Percentiles rank a stretch among this genome's conserved stretches.
phyloP scores from a whole-genome alignment of 129 eudicot genomes.

The Saussurea involucrata region DNA sequence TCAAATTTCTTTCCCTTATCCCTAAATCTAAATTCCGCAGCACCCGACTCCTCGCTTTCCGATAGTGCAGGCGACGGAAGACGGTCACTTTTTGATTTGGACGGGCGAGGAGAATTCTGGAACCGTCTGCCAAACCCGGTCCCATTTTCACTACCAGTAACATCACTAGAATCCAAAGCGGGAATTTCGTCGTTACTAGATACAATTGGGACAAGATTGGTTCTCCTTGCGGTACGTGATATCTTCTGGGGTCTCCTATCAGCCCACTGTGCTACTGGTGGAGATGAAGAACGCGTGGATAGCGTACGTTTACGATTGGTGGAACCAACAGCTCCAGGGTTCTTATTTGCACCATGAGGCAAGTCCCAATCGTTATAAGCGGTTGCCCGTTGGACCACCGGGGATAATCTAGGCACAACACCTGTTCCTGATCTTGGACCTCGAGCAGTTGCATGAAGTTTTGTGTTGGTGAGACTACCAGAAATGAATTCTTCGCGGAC shows the following conservation, averaged over 20 bases:
- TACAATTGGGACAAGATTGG: slow-evolving; percentile 59
- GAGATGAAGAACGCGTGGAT: slow-evolving; percentile 69
- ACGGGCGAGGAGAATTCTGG: slow-evolving; percentile 55
- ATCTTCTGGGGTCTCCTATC: slow-evolving; percentile 80
- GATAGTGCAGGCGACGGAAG: slow-evolving; percentile 49
- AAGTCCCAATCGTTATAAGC: slow-evolving; percentile 58
- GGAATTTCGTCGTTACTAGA: slow-evolving; percentile 48
- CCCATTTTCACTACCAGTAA: slow-evolving; percentile 40
- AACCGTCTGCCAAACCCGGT: slow-evolving; percentile 35
- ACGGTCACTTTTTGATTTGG: slow-evolving; percentile 45
- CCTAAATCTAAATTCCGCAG: slow-evolving; percentile 61
- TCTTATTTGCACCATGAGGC: slow-evolving; percentile 53
- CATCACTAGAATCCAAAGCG: slow-evolving; percentile 36
- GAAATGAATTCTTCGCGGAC: slow-evolving; percentile 59
- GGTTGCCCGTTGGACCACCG: slow-evolving; percentile 42
- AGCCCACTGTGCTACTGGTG: slow-evolving; percentile 86
- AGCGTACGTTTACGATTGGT: slow-evolving; percentile 54
- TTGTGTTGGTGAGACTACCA: slow-evolving; percentile 53
- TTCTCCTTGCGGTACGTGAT: slow-evolving; percentile 77
- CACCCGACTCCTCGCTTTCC: slow-evolving; percentile 86
- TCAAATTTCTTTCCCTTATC: slow-evolving; percentile 45
- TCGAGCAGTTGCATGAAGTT: slow-evolving; percentile 46
- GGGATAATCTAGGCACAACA: slow-evolving; percentile 46
- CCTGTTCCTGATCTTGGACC: slow-evolving; percentile 63
- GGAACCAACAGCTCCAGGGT: slow-evolving; percentile 35